A percentile compares a stretch with the other conserved stretches of the same genome.
Conservation (phyloP, 2,329 filamentous ascomycete genomes). For the Boeremia lycopersici region DNA sequence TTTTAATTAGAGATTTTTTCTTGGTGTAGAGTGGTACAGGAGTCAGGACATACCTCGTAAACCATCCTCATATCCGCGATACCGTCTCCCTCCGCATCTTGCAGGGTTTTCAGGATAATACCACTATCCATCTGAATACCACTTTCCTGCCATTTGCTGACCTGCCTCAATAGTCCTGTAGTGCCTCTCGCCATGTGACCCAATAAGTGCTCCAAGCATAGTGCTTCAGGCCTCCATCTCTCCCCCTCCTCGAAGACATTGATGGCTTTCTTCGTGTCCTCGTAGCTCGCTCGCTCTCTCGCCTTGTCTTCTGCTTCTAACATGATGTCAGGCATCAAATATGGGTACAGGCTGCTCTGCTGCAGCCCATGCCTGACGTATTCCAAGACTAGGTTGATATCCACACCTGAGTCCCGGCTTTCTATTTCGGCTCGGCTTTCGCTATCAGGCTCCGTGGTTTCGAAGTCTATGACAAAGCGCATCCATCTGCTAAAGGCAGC, state of each 20-base stretch:
- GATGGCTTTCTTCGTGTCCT: slow-evolving; percentile 43
- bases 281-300: slow-evolving; percentile 26
- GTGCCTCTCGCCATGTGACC: slow-evolving; percentile 43
- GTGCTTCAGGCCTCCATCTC: slow-evolving; percentile 43
- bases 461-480: slow-evolving; percentile 78
- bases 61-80: slow-evolving; percentile 65
- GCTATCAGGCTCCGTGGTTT: slow-evolving; percentile 67
- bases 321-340: slow-evolving; percentile 56
- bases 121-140: slow-evolving; percentile 72
- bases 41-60: slow-evolving; percentile 48
- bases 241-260: slow-evolving; percentile 52
- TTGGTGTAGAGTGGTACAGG: background rate
- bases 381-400: slow-evolving; percentile 72
- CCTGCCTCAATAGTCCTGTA: slow-evolving; percentile 42
- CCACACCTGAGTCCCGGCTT: slow-evolving; percentile 78
- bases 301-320: slow-evolving; percentile 14
- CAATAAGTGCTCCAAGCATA: slow-evolving; percentile 50
- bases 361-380: slow-evolving; percentile 78
- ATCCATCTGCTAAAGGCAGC: slow-evolving; percentile 82
- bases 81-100: slow-evolving; percentile 18
- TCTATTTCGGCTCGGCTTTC: slow-evolving; percentile 70
- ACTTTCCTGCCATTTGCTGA: slow-evolving; percentile 53
- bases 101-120: slow-evolving; percentile 54
- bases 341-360: slow-evolving; percentile 68
- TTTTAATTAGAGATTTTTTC: slow-evolving; percentile 12